These are phyloP conservation scores for Plasmodium relictum DNA, from an alignment of 169 alveolate species.

Conservation along the genomic window DNA sequence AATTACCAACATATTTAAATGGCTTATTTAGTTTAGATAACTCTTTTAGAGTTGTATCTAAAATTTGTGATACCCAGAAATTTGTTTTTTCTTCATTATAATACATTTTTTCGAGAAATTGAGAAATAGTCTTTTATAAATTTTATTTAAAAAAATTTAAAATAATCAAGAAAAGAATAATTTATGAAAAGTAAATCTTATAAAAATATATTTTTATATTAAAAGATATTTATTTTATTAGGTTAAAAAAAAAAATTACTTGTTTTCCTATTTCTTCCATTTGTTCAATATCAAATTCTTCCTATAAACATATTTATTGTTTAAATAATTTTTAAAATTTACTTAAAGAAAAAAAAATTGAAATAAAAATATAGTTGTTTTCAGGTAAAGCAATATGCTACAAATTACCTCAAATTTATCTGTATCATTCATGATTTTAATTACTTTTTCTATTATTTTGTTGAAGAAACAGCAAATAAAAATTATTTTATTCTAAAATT, in stretches of 20 bases:
- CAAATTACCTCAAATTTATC: constrained; percentile 66
- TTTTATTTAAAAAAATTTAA: not conserved
- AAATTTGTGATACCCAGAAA: constrained; percentile 85
- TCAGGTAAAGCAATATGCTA: not conserved
- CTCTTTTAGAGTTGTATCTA: constrained; percentile 87
- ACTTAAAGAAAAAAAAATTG: not conserved
- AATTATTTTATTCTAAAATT: not conserved
- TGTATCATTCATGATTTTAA: constrained; percentile 42
- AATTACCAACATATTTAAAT: constrained; percentile 84
- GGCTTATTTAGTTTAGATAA: constrained; percentile 85
- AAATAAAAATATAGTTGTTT: not conserved
- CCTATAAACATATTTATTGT: constrained; percentile 38
- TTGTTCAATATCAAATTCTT: constrained; percentile 82
- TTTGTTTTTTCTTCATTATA: constrained; percentile 85
- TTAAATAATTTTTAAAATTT: not conserved
- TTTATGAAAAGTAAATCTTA: not conserved
- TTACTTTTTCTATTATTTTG: not conserved
- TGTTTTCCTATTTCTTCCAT: constrained; percentile 83
- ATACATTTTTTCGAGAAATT: constrained; percentile 78
- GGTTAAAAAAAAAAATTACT: constrained; percentile 10
- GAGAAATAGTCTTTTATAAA: constrained; percentile 77
- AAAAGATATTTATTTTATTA: not conserved
- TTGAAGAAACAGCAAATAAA: not conserved
- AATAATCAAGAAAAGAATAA: not conserved
- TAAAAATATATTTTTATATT: not conserved